Percentiles rank a stretch among this genome's conserved stretches.
These are phyloP conservation scores for Boletus sp. DNA, from an alignment of 768 basidiomycete genomes.

Conservation along the genomic window DNA sequence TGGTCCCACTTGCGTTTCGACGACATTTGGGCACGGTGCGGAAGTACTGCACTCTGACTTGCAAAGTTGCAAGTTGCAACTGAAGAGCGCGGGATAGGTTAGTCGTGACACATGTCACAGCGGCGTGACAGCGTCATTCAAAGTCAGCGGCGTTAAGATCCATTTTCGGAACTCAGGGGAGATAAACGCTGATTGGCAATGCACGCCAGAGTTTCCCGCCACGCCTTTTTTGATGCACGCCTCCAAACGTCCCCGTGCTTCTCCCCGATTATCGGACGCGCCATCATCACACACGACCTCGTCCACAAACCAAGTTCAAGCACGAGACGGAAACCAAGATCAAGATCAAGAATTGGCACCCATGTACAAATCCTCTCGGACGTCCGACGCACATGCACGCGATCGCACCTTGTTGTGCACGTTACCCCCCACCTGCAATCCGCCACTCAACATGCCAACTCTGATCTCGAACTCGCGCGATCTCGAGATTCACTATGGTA, in stretches of 20 bases:
- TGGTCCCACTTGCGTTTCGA: conserved; percentile 86
- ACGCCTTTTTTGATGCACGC: conserved; percentile 18
- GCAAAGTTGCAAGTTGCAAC: no score
- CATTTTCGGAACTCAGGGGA: neutral
- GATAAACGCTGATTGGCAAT: neutral
- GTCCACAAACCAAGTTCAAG: neutral
- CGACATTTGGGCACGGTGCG: conserved; percentile 43
- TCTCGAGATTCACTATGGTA: conserved; percentile 81
- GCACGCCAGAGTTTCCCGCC: neutral
- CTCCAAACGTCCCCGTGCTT: conserved; percentile 33
- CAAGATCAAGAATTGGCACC: conserved; percentile 23
- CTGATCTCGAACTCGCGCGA: conserved; percentile 64
- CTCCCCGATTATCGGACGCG: conserved; percentile 29
- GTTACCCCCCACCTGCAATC: conserved; percentile 81
- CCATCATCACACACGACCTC: conserved; percentile 37
- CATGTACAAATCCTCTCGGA: conserved; percentile 35
- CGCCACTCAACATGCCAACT: conserved; percentile 52
- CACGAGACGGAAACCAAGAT: neutral
- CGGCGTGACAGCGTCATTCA: conserved; percentile 15
- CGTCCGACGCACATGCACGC: conserved; percentile 20
- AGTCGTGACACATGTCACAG: conserved; percentile 16
- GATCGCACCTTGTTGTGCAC: conserved; percentile 59
- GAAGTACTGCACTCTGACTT: no score
- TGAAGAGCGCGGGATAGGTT: neutral
- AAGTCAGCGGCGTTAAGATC: conserved; percentile 14